phyloP scores from a whole-genome alignment of 495 filamentous ascomycete species.

The Pyrenula massariospora region DNA sequence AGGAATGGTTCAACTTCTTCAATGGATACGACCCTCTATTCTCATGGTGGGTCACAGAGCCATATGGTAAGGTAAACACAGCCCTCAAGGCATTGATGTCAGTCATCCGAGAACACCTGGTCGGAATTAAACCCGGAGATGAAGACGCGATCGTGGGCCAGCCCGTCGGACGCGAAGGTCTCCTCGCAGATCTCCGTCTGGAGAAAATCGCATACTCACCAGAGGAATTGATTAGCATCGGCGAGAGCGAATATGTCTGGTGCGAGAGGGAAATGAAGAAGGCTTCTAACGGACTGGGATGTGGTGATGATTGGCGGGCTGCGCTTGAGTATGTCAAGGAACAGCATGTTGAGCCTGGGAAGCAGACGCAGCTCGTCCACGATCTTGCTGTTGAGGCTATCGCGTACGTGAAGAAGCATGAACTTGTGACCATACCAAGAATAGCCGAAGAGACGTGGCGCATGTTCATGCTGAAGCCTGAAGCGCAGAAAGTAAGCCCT shows the following conservation, averaged over 20 bases:
- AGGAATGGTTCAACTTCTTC: constrained; percentile 30
- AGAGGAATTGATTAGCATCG: constrained; percentile 36
- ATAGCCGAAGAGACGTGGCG: constrained; percentile 34
- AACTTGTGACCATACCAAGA: constrained; percentile 36
- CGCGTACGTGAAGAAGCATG: constrained; percentile 16
- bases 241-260: constrained; percentile 14
- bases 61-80: constrained; percentile 19
- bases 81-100: constrained; percentile 13
- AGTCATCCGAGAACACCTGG: constrained; percentile 22
- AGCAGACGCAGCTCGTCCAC: constrained; percentile 32
- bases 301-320: constrained; percentile 24
- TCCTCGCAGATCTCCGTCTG: constrained; percentile 16
- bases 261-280: constrained; percentile 15
- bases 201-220: constrained; percentile 23
- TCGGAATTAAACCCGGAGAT: constrained; percentile 24
- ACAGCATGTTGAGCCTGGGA: constrained; percentile 32
- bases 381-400: constrained; percentile 19
- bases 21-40: constrained; percentile 35
- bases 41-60: constrained; percentile 34
- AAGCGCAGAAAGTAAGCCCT: constrained; percentile 32
- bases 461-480: constrained; percentile 40
- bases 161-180: constrained; percentile 31
- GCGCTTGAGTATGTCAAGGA: constrained; percentile 41
- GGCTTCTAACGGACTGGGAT: constrained; percentile 13
- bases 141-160: constrained; percentile 35